Conservation (phyloP, 2,329 filamentous ascomycete genomes). For the Phialocephala sp. region DNA sequence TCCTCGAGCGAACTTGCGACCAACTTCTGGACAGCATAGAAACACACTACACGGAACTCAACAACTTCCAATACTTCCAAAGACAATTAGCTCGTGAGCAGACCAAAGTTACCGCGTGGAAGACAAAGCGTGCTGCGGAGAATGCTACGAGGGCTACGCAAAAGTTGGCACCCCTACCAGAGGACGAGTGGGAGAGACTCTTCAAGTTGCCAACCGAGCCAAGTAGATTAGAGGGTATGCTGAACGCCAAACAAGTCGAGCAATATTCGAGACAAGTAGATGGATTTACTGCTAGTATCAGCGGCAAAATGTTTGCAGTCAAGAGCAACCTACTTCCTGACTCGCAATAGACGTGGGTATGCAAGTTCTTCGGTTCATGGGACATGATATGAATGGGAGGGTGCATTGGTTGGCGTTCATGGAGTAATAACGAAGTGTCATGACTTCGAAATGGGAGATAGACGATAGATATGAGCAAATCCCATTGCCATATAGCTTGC, state of each 20-base stretch:
- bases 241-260: constrained; percentile 95
- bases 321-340: constrained; percentile 69
- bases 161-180: constrained; percentile 87
- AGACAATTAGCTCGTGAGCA: constrained; percentile 92
- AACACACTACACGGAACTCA: constrained; percentile 96
- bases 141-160: constrained; percentile 83
- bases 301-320: constrained; percentile 97
- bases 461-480: constrained; percentile 8
- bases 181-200: constrained; percentile 97
- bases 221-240: constrained; percentile 87
- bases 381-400: constrained; percentile 6
- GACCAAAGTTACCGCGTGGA: constrained; percentile 95
- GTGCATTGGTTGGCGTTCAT: constrained; percentile 11
- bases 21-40: constrained; percentile 96
- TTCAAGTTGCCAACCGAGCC: constrained; percentile 98
- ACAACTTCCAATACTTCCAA: constrained; percentile 99
- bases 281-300: constrained; percentile 90
- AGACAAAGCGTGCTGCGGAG: constrained; percentile 94
- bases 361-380: constrained; percentile 7
- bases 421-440: constrained; percentile 2
- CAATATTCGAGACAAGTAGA: constrained; percentile 98
- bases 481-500: constrained; percentile 7
- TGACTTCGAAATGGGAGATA: constrained; percentile 6
- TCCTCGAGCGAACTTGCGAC: constrained; percentile 98
- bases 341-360: constrained; percentile 26